These are phyloP conservation scores for Capsaspora owczarzaki DNA, from an alignment of 78 protist species.

Conservation along the genomic window DNA sequence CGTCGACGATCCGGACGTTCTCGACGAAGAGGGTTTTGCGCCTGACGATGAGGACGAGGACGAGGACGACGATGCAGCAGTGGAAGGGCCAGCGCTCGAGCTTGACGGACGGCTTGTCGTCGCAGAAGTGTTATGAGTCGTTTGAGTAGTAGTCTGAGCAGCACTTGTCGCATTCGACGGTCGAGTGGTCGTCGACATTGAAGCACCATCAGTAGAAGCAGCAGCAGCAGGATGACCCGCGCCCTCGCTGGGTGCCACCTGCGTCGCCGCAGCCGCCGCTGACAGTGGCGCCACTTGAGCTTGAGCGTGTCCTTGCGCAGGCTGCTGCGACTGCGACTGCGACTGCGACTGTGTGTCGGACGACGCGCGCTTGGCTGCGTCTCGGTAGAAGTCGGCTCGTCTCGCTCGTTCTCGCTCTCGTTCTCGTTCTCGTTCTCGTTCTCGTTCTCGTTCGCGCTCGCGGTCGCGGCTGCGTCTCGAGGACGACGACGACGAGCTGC, in stretches of 20 bases:
- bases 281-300: not conserved
- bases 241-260: not conserved
- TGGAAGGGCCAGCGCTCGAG: too few species aligned
- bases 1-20: not conserved
- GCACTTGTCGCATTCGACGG: too few species aligned
- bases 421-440: not conserved
- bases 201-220: not conserved
- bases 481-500: too few species aligned
- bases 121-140: too few species aligned
- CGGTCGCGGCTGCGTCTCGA: not conserved
- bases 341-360: not conserved
- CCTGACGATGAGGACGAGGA: too few species aligned
- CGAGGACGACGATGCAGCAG: too few species aligned
- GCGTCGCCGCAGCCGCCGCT: not conserved
- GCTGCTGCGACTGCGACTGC: not conserved
- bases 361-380: not conserved
- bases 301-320: not conserved
- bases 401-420: conserved; percentile 3
- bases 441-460: not conserved
- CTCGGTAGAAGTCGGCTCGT: not conserved
- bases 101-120: too few species aligned
- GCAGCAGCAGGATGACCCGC: not conserved
- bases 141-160: too few species aligned
- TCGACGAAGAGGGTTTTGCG: too few species aligned
- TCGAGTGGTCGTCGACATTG: not conserved